Percentiles rank a stretch among this genome's conserved stretches.
These are phyloP conservation scores for Nicotiana knightiana DNA, from an alignment of 257 asterid genomes.

Conservation along the genomic window DNA sequence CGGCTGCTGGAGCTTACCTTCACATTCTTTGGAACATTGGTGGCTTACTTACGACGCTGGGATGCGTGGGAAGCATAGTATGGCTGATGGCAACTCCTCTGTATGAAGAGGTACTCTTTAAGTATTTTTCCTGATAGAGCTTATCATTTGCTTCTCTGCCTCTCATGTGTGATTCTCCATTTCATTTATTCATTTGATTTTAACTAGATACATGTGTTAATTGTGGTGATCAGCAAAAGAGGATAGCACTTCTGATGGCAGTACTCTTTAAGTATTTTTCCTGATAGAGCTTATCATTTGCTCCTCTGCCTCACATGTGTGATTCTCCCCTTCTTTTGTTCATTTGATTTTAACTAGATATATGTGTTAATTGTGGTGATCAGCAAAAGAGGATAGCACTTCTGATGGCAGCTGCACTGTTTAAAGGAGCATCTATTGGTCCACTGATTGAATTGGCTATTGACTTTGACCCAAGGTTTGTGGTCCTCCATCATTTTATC, in stretches of 20 bases:
- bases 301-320: not conserved
- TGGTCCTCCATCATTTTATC: not conserved
- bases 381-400: slow-evolving; percentile 77
- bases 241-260: slow-evolving; percentile 75
- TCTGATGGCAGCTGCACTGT: slow-evolving; percentile 66
- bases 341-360: not conserved
- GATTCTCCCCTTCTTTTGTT: not conserved
- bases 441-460: slow-evolving; percentile 74
- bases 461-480: slow-evolving; percentile 66
- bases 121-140: not conserved
- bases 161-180: not conserved
- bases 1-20: slow-evolving; percentile 73
- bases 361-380: not conserved
- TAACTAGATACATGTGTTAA: not conserved
- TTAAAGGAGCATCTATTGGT: slow-evolving; percentile 80
- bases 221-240: slow-evolving; percentile 49
- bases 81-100: slow-evolving; percentile 63
- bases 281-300: not conserved
- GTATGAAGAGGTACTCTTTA: slow-evolving; percentile 47
- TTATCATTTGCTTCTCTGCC: not conserved
- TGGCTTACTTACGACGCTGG: slow-evolving; percentile 65
- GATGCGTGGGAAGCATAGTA: slow-evolving; percentile 47
- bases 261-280: slow-evolving; percentile 5
- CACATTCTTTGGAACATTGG: slow-evolving; percentile 86
- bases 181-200: not conserved